Percentiles rank a stretch among this genome's conserved stretches.
Conservation (phyloP, 164 flowering plant genomes). For the Sextonia rubra region DNA sequence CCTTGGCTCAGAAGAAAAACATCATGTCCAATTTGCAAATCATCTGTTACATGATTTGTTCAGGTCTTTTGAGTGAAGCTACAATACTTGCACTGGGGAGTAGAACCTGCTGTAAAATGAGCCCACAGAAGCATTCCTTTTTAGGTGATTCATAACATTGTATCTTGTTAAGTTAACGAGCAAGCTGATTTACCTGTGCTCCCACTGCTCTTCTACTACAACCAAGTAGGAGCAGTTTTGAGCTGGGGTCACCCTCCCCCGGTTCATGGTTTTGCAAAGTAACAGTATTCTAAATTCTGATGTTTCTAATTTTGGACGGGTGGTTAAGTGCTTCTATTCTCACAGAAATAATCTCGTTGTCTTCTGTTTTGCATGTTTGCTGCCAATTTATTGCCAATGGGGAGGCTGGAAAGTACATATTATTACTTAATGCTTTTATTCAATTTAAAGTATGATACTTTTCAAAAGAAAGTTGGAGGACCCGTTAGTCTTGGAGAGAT, state of each 20-base stretch:
- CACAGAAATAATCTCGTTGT: background rate
- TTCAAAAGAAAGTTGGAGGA: background rate
- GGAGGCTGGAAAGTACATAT: too few species aligned
- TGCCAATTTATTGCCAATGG: background rate
- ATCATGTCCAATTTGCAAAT: conserved; percentile 94
- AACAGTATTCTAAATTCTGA: too few species aligned
- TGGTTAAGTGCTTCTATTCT: too few species aligned
- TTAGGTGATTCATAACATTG: background rate
- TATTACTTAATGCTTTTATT: background rate
- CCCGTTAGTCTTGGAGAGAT: background rate
- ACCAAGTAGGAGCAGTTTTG: background rate
- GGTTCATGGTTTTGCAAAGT: background rate
- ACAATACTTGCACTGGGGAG: background rate
- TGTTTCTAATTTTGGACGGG: too few species aligned
- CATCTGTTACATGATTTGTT: conserved; percentile 44
- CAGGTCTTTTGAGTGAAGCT: background rate
- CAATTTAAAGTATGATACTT: too few species aligned
- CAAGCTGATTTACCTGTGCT: background rate
- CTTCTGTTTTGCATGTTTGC: background rate
- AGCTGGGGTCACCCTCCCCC: background rate
- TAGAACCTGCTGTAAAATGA: background rate
- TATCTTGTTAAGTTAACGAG: background rate
- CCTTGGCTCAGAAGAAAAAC: conserved; percentile 77
- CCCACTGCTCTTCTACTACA: background rate
- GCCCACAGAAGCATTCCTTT: background rate